Base-by-base conservation (phyloP, 2,329 filamentous ascomycete genomes). In the Botrytis porri region DNA sequence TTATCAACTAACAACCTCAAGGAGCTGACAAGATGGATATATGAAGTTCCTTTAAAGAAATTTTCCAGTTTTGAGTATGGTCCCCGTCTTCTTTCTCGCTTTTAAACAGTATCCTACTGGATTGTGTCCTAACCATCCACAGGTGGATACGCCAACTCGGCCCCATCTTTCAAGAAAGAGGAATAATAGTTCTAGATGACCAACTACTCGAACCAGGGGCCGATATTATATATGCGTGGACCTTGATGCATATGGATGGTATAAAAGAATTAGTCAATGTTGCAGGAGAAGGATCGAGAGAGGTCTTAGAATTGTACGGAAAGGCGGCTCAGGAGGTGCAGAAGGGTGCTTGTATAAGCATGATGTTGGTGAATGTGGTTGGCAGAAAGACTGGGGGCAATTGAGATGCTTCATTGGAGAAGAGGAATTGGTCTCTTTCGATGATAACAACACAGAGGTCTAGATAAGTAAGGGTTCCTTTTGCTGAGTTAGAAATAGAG, bases 141-240 rank as follows among this genome's bases (percentile, higher is more conserved):
- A 72, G 70, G 20, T 72, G 70, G 70, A 72, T 72, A 57, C n/a
- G 32, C 8, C 37, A 72, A n/a, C 37, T 72, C 25, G n/a, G 61
- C 9, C 12, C 51, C 22, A 72, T 67, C 39, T 72, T 72, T 14
- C 35, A 67, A 29, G 29, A 57, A 22, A n/a, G 70, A 20, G 70
- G 10, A 14, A 37, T 72, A 16, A 43, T 16, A 35, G 41, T 72
- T 25, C 39, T 67, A 1, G 45, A 45, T n/a, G 51, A 60, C 10
- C 61, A 39, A 43, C 35, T 45, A 3, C 41, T 72, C 41, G 4
- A 12, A 4, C 48, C 51, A n/a, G 70, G 39, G 20, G 16, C 29
- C 29, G 62, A 67, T 9, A 59, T 67, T 16, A 9, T 20, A 10
- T 35, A 60, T 67, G 70, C 51, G 25, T 72, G 70, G 70, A 72